Evolutionary conservation across 2,329 filamentous ascomycete species (phyloP).

Genomic region (Lasiodiplodia gonubiensis): DNA sequence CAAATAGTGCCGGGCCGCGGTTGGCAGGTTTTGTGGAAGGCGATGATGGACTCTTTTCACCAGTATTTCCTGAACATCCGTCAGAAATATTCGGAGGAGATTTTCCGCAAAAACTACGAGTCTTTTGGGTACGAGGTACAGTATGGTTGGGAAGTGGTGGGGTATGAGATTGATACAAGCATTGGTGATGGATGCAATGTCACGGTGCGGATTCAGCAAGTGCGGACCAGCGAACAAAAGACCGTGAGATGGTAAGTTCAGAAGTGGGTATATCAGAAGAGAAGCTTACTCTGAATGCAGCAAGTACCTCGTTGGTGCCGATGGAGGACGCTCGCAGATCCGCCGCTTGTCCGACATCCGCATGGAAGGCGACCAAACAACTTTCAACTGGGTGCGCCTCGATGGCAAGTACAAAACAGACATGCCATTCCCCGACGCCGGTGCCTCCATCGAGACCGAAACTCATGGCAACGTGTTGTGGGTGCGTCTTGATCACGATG

Average conservation of each 20-base stretch:
- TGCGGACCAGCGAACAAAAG: not conserved
- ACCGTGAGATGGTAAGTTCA: constrained; percentile 4
- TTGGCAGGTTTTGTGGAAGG: not conserved
- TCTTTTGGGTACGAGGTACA: not conserved
- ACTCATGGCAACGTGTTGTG: constrained; percentile 8
- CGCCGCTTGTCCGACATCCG: constrained; percentile 5
- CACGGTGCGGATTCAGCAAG: not conserved
- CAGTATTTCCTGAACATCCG: not conserved
- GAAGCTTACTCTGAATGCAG: not conserved
- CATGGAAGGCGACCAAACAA: constrained; percentile 7
- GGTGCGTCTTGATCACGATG: not conserved
- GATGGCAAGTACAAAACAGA: constrained; percentile 5
- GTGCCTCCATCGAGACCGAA: not conserved
- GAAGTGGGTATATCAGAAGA: too few species aligned
- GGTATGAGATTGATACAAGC: not conserved
- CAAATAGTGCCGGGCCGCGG: not conserved
- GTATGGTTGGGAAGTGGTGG: constrained; percentile 1
- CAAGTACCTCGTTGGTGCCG: constrained; percentile 15
- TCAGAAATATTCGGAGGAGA: not conserved
- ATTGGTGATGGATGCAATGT: constrained; percentile 6
- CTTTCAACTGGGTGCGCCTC: constrained; percentile 7
- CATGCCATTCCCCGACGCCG: not conserved
- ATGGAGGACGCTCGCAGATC: constrained; percentile 2
- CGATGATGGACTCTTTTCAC: not conserved
- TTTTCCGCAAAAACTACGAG: constrained; percentile 6